phyloP scores from a whole-genome alignment of 2,329 filamentous ascomycete genomes.

The Cyphellophora attinorum region DNA sequence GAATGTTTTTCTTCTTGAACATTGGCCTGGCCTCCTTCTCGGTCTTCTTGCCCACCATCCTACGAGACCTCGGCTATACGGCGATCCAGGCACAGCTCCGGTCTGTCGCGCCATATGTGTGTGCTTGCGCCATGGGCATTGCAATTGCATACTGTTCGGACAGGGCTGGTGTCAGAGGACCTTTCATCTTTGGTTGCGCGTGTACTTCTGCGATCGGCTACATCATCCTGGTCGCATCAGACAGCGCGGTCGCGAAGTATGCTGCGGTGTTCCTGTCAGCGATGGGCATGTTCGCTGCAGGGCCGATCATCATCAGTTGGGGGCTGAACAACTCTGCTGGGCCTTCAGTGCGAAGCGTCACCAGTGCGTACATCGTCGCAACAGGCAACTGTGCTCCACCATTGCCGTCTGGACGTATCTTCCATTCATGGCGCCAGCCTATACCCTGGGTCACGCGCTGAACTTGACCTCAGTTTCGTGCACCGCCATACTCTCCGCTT shows the following conservation, averaged over 20 bases:
- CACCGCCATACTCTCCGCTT: slow-evolving; percentile 6
- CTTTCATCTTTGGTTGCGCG: slow-evolving; percentile 62
- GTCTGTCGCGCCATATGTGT: slow-evolving; percentile 65
- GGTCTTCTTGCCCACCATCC: slow-evolving; percentile 27
- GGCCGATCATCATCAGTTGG: slow-evolving; percentile 80
- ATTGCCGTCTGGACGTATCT: slow-evolving; percentile 47
- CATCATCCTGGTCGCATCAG: slow-evolving; percentile 59
- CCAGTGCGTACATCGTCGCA: slow-evolving; percentile 66
- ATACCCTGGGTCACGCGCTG: slow-evolving; percentile 41
- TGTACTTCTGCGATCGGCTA: slow-evolving; percentile 64
- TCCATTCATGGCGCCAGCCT: slow-evolving; percentile 36
- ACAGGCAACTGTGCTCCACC: slow-evolving; percentile 71
- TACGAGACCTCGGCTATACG: slow-evolving; percentile 30
- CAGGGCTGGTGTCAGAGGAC: slow-evolving; percentile 63
- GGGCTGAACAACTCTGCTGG: slow-evolving; percentile 60
- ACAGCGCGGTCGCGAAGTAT: slow-evolving; percentile 61
- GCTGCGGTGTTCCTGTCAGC: slow-evolving; percentile 73
- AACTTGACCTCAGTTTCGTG: slow-evolving; percentile 30
- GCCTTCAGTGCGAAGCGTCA: slow-evolving; percentile 60
- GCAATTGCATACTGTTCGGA: slow-evolving; percentile 66
- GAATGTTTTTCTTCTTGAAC: slow-evolving; percentile 12
- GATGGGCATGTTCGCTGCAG: slow-evolving; percentile 72
- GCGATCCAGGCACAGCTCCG: slow-evolving; percentile 57
- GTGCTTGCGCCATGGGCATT: slow-evolving; percentile 60
- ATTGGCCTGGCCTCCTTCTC: slow-evolving; percentile 31